Percentiles rank a stretch among this genome's conserved stretches.
phyloP scores from a whole-genome alignment of 2,329 filamentous ascomycete species.

The Dactylellina drechsleri region DNA sequence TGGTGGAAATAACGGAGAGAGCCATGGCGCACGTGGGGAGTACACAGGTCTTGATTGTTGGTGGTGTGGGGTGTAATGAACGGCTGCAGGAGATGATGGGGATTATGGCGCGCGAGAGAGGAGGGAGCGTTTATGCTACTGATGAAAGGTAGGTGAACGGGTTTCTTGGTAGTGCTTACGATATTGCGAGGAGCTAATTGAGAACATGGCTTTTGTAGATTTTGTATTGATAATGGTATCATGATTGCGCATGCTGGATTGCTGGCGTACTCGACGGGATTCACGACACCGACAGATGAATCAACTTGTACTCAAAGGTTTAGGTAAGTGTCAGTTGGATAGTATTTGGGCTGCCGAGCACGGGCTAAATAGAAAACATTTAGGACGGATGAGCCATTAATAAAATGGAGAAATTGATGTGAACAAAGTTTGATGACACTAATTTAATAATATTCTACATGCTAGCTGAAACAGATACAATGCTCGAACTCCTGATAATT shows the following conservation, averaged over 20 bases:
- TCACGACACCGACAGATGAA: constrained; percentile 78
- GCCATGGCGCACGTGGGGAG: constrained; percentile 98
- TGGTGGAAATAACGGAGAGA: constrained; percentile 97
- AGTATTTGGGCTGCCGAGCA: not conserved
- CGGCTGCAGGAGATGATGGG: constrained; percentile 98
- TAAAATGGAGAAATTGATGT: constrained; percentile 76
- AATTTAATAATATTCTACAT: no score
- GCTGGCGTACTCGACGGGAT: constrained; percentile 83
- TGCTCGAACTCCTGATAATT: no score
- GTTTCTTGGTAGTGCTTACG: not conserved
- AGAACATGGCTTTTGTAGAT: constrained; percentile 62
- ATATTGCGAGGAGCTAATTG: not conserved
- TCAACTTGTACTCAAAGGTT: constrained; percentile 87
- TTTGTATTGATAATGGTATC: constrained; percentile 99
- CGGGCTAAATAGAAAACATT: constrained; percentile 2
- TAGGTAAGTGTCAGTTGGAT: constrained; percentile 51
- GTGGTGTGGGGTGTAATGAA: constrained; percentile 94
- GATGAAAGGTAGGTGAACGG: constrained; percentile 73
- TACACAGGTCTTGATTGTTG: constrained; percentile 89
- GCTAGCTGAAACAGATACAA: no score
- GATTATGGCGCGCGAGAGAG: constrained; percentile 86
- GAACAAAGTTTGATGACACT: not conserved
- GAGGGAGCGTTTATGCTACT: constrained; percentile 90
- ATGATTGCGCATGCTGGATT: constrained; percentile 99
- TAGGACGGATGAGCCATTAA: constrained; percentile 81